These are phyloP conservation scores for Fraxinus quadrangulata DNA, from an alignment of 257 asterid genomes.

Conservation along the genomic window DNA sequence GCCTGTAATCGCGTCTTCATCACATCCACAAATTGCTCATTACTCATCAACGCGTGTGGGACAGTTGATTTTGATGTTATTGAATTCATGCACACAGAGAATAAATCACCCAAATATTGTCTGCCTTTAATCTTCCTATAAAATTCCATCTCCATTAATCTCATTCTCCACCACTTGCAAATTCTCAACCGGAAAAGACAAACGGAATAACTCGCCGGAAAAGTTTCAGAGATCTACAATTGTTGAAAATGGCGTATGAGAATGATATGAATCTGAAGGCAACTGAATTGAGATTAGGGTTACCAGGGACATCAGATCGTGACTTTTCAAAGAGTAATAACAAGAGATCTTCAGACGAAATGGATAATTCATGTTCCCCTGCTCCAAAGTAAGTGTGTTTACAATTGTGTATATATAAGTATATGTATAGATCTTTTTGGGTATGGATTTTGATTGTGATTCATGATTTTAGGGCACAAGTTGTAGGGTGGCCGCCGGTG, in stretches of 20 bases:
- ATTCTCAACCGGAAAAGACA: conserved; percentile 9
- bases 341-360: conserved; percentile 69
- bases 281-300: conserved; percentile 70
- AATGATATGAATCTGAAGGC: conserved; percentile 62
- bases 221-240: not conserved
- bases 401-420: not conserved
- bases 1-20: not conserved
- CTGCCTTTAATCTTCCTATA: conserved; percentile 20
- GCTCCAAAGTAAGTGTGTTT: conserved; percentile 58
- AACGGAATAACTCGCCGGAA: not conserved
- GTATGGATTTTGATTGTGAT: not conserved
- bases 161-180: not conserved
- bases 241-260: conserved; percentile 29
- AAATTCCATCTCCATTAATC: not conserved
- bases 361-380: conserved; percentile 41
- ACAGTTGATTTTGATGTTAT: not conserved
- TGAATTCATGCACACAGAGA: conserved; percentile 26
- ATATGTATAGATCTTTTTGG: not conserved
- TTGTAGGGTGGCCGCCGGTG: conserved; percentile 96
- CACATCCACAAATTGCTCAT: not conserved
- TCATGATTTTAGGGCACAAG: conserved; percentile 48
- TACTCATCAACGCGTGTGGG: conserved; percentile 3
- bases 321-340: no score
- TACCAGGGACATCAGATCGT: conserved; percentile 54
- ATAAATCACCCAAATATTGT: conserved; percentile 21